These are phyloP conservation scores for Didymella lethalis DNA, from an alignment of 2,329 filamentous ascomycete genomes.

Conservation along the genomic window DNA sequence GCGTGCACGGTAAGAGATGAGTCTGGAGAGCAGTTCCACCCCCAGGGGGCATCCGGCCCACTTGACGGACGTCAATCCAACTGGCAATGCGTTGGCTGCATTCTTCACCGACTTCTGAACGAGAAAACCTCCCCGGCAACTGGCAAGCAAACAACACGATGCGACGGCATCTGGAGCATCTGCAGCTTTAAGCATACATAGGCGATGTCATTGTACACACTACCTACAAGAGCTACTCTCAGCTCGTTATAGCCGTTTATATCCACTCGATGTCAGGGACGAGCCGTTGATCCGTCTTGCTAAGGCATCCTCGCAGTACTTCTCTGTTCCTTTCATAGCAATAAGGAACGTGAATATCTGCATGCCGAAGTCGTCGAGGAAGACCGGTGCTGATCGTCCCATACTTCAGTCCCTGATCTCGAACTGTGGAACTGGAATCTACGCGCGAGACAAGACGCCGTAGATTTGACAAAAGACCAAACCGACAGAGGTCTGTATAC, in stretches of 20 bases:
- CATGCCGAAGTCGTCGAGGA: slow-evolving; percentile 8
- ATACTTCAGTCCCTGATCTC: too few species aligned
- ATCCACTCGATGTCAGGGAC: neutral
- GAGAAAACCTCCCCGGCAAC: neutral
- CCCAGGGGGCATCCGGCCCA: slow-evolving; percentile 19
- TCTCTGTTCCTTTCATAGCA: slow-evolving; percentile 14
- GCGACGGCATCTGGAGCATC: neutral
- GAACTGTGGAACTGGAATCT: too few species aligned
- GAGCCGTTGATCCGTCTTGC: neutral
- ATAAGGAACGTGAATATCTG: slow-evolving; percentile 14
- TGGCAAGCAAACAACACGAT: neutral
- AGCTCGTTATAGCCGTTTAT: neutral
- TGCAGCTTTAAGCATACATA: neutral
- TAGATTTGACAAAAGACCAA: too few species aligned
- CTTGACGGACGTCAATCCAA: slow-evolving; percentile 8
- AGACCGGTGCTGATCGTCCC: too few species aligned
- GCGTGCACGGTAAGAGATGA: slow-evolving; percentile 13
- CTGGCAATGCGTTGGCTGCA: neutral
- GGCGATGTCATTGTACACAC: neutral
- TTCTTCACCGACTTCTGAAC: neutral
- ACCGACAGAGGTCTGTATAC: too few species aligned
- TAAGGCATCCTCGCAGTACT: slow-evolving; percentile 10
- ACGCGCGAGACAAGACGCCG: too few species aligned
- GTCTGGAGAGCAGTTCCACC: slow-evolving; percentile 20
- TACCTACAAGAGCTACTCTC: neutral